Percentiles rank a stretch among this genome's conserved stretches.
These are phyloP conservation scores for Medicago ruthenica DNA, from an alignment of 306 rosid genomes.

Conservation along the genomic window DNA sequence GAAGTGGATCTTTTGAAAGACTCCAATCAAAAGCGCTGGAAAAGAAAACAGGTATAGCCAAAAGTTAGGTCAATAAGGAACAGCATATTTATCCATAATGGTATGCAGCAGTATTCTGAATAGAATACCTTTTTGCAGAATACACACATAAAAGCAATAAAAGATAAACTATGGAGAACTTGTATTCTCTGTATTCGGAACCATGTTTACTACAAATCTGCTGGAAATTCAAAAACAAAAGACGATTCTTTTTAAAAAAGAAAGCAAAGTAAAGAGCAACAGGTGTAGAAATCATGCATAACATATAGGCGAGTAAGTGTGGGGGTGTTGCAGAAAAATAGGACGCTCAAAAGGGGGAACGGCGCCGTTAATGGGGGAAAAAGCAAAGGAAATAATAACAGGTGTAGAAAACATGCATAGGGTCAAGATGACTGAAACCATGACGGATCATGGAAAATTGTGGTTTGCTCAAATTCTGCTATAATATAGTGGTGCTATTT, in stretches of 20 bases:
- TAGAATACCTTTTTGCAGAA: not conserved
- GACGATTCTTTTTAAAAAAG: too few relatives aligned
- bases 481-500: not conserved
- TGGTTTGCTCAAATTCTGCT: not conserved
- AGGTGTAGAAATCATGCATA: too few relatives aligned
- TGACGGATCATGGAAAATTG: not conserved
- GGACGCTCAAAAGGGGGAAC: not conserved
- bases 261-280: too few relatives aligned
- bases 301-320: too few relatives aligned
- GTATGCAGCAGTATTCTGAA: not conserved
- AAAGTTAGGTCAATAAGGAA: slow-evolving; percentile 24
- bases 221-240: too few relatives aligned
- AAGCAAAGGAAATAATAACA: not conserved
- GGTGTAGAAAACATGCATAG: not conserved
- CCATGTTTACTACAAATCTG: slow-evolving; percentile 84
- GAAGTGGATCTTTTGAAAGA: slow-evolving; percentile 78
- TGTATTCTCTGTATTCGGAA: slow-evolving; percentile 64
- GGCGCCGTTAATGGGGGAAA: not conserved
- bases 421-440: not conserved
- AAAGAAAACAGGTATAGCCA: not conserved
- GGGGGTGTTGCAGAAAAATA: too few relatives aligned
- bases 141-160: slow-evolving; percentile 16
- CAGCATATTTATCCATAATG: not conserved
- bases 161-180: slow-evolving; percentile 44
- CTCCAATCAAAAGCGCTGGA: slow-evolving; percentile 45